phyloP scores from a whole-genome alignment of 164 flowering plant genomes.

The Kalanchoe fedtschenkoi region DNA sequence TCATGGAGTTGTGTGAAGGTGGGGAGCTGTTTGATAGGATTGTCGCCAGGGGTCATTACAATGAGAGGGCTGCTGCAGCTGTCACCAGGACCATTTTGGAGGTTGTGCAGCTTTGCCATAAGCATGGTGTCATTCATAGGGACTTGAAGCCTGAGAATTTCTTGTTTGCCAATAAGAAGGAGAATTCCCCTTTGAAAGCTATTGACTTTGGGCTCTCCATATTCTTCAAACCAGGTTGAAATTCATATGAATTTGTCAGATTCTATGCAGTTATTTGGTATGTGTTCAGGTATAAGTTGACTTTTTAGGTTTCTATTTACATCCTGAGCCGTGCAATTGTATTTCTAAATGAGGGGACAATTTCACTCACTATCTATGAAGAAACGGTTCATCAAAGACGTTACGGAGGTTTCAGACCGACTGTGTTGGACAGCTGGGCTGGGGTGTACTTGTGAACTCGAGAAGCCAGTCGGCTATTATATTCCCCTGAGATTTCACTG shows the following conservation, averaged over 20 bases:
- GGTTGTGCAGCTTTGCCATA: constrained; percentile 89
- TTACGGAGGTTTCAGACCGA: neutral
- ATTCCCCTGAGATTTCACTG: neutral
- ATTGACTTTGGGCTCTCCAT: constrained; percentile 24
- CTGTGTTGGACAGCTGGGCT: neutral
- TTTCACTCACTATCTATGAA: neutral
- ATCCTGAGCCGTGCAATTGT: neutral
- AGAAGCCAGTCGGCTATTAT: neutral
- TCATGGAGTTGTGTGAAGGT: constrained; percentile 37
- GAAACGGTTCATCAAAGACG: neutral
- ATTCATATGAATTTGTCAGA: neutral
- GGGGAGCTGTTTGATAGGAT: constrained; percentile 75
- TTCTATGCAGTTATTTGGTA: neutral
- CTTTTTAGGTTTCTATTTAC: neutral
- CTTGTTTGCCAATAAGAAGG: constrained; percentile 79
- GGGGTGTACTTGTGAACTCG: neutral
- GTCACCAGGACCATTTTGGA: constrained; percentile 85
- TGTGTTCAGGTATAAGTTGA: neutral
- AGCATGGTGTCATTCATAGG: constrained; percentile 16
- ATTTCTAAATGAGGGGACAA: neutral
- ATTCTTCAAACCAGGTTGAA: constrained; percentile 62
- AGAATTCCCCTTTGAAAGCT: constrained; percentile 67
- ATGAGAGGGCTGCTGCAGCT: constrained; percentile 77
- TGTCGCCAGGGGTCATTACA: constrained; percentile 88
- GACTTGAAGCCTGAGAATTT: constrained; percentile 97